Conservation (phyloP, 768 basidiomycete species). For the Pilatotrama ljubarskyi region DNA sequence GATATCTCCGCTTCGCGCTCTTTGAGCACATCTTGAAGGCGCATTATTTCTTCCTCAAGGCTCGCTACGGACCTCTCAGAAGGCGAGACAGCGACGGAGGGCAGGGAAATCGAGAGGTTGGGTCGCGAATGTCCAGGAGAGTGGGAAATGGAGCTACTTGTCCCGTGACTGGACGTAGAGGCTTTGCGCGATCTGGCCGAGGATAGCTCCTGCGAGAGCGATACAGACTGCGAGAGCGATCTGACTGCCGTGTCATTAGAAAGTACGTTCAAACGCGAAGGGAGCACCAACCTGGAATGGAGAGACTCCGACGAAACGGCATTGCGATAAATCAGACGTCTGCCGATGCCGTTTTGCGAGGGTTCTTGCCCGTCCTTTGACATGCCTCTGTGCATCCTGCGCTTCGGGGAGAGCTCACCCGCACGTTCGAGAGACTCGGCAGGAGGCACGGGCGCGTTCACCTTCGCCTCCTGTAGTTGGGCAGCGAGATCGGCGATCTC, state of each 20-base stretch:
- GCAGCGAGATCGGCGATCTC: constrained; percentile 92
- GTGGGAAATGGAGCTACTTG: constrained; percentile 63
- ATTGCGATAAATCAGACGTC: constrained; percentile 80
- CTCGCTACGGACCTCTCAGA: constrained; percentile 80
- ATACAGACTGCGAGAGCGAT: constrained; percentile 92
- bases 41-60: constrained; percentile 93
- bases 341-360: constrained; percentile 47
- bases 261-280: constrained; percentile 18
- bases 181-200: constrained; percentile 84
- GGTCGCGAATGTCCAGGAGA: constrained; percentile 55
- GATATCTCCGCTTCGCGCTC: constrained; percentile 92
- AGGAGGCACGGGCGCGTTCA: constrained; percentile 48
- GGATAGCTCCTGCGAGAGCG: constrained; percentile 96
- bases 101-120: constrained; percentile 58
- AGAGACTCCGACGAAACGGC: constrained; percentile 87
- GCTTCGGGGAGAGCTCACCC: constrained; percentile 50
- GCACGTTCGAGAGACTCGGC: constrained; percentile 45
- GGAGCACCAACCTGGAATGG: constrained; percentile 67
- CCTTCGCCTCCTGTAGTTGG: constrained; percentile 87
- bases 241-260: constrained; percentile 39
- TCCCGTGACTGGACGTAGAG: constrained; percentile 75
- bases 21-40: constrained; percentile 88
- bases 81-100: constrained; percentile 37
- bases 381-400: constrained; percentile 54
- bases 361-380: constrained; percentile 50